A percentile compares a stretch with the other conserved stretches of the same genome.
Evolutionary conservation across 73 alveolate species (phyloP).

Genomic region (Paramecium pentaurelia): DNA sequence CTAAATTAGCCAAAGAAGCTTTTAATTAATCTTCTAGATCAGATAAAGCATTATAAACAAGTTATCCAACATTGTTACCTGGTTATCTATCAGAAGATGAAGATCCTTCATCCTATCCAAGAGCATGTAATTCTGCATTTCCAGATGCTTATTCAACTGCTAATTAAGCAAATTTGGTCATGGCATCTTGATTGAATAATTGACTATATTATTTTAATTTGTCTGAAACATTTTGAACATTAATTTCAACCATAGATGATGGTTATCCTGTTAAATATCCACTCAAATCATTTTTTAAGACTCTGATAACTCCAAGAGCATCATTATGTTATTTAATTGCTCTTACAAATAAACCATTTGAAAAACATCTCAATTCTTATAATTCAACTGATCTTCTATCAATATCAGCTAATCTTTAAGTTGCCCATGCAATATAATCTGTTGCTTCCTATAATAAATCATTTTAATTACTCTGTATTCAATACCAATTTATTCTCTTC

Average conservation of each 20-base stretch:
- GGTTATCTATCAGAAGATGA: neutral
- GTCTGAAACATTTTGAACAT: conserved; percentile 28
- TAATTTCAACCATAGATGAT: neutral
- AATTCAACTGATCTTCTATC: conserved; percentile 49
- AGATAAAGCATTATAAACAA: neutral
- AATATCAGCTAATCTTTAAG: conserved; percentile 32
- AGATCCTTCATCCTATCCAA: neutral
- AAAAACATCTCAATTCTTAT: conserved; percentile 33
- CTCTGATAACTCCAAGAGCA: neutral
- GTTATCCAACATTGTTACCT: conserved; percentile 25
- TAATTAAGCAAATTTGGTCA: neutral
- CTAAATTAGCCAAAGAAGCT: neutral
- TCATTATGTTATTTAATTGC: conserved; percentile 28
- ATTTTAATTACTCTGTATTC: conserved; percentile 30
- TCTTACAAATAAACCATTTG: conserved; percentile 36
- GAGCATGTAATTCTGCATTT: conserved; percentile 48
- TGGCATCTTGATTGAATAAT: conserved; percentile 14
- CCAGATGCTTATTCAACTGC: conserved; percentile 51
- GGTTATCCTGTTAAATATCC: conserved; percentile 48
- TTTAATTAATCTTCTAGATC: conserved; percentile 37
- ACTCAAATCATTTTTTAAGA: conserved; percentile 9
- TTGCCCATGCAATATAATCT: conserved; percentile 41
- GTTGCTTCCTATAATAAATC: neutral
- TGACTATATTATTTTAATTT: conserved; percentile 11
- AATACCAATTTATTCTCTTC: conserved; percentile 22